These are phyloP conservation scores for Cordia subcordata DNA, from an alignment of 257 asterid species.

Conservation along the genomic window DNA sequence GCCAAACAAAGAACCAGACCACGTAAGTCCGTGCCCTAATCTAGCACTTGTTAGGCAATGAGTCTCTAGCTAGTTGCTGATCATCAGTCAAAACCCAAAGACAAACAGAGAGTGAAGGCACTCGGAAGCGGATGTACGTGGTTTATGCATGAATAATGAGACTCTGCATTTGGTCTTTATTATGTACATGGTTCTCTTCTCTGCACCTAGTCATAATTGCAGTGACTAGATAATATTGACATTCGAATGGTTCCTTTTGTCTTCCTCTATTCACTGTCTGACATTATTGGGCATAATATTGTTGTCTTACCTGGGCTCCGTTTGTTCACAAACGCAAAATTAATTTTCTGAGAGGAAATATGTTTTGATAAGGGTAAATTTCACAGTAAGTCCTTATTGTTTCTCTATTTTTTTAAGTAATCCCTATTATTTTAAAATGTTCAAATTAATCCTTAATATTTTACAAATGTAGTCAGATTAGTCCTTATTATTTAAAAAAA, in stretches of 20 bases:
- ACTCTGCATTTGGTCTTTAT: conserved; percentile 25
- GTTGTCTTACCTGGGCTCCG: no score
- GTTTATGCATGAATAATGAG: no score
- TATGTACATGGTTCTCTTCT: conserved; percentile 13
- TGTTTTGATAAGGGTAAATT: no score
- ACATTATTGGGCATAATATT: neutral
- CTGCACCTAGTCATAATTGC: conserved; percentile 2
- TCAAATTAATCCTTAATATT: no score
- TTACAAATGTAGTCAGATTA: no score
- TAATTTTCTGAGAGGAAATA: no score
- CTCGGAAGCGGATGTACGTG: conserved; percentile 5
- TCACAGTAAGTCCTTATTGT: no score
- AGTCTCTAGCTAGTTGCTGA: neutral
- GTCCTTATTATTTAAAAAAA: no score
- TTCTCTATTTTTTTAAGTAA: no score
- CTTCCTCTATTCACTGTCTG: neutral
- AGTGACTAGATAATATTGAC: neutral
- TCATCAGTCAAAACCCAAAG: conserved; percentile 13
- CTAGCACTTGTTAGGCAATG: conserved; percentile 2
- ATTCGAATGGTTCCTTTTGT: neutral
- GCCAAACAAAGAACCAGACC: neutral
- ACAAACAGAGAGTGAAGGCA: neutral
- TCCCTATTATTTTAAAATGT: no score
- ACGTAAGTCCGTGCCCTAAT: conserved; percentile 9
- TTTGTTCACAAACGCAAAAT: no score